phyloP scores from a whole-genome alignment of 371 early-diverging fungal genomes.

The Chytridium lagenaria region DNA sequence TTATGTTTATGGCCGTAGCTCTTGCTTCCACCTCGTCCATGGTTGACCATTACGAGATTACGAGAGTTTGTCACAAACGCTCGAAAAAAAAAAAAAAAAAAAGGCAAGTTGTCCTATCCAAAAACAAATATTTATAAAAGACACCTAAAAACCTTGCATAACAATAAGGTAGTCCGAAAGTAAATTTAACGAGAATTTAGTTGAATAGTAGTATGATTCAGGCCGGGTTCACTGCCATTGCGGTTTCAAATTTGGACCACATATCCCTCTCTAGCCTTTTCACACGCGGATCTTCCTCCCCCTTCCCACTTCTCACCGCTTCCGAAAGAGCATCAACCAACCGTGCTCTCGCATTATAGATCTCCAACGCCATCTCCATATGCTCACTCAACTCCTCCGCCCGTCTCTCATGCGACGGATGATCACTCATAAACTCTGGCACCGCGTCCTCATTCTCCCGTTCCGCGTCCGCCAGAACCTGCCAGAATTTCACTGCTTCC shows the following conservation, averaged over 20 bases:
- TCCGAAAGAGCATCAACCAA: neutral
- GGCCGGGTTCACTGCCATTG: neutral
- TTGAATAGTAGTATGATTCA: too few species aligned
- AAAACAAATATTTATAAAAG: too few species aligned
- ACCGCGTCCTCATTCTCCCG: slow-evolving; percentile 2
- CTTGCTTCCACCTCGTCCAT: neutral
- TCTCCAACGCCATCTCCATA: slow-evolving; percentile 37
- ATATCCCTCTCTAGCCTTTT: neutral
- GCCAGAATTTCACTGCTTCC: slow-evolving; percentile 44
- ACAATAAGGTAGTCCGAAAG: too few species aligned
- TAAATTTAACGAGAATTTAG: too few species aligned
- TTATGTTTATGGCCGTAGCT: neutral
- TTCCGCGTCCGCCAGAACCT: slow-evolving; percentile 13
- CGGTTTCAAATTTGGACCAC: neutral
- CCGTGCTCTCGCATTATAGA: slow-evolving; percentile 20
- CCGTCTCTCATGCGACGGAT: slow-evolving; percentile 43
- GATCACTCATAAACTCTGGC: slow-evolving; percentile 41
- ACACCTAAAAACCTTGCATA: too few species aligned
- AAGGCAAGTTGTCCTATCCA: too few species aligned
- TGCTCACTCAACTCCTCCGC: slow-evolving; percentile 40
- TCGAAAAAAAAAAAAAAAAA: neutral
- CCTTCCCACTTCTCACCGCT: neutral
- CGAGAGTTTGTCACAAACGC: neutral
- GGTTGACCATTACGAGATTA: neutral
- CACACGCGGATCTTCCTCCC: neutral